Base-by-base conservation (phyloP, 345 rosid species). In the Populus simonii region DNA sequence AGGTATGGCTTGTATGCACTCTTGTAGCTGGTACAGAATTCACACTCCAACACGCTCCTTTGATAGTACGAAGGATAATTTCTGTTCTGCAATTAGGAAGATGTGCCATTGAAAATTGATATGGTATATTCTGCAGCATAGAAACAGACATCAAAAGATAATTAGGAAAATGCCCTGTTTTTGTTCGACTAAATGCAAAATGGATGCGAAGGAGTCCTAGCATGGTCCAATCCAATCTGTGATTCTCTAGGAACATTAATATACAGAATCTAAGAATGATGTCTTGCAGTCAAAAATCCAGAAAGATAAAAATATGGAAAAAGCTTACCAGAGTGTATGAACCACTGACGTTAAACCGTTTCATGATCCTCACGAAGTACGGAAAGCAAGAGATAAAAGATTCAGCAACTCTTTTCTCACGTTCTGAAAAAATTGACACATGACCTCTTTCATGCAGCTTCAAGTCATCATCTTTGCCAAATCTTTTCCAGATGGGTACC, bases 1-100 rank as follows among this genome's bases (percentile, higher is more conserved):
- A 83, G 61, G 93, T 90, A 84, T 90, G 92, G 74, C 85, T 86
- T 66, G 90, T 85, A 75, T 89, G 92, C 65, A 87, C 93, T 82
- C 82, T 89, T 55, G 92, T 87, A 76, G 92, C 86, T 43, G 92
- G 92, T 71, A 90, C 89, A 59, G 93, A 88, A 79, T 88, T 90
- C 80, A 88, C 91, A 33, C 83, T 83, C 91, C 91, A 90, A 76
- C 76, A 79, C 66, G 73, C 86, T 75, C 90, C 90, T 83, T 87
- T 86, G 75, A 85, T 51, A 25, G 87, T 87, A 72, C 86, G 81
- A 27, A 87, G 93, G 63, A 85, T 81, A 80, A 90, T 83, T 74
- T 88, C 90, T 73, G 87, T 83, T 81, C 83, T 90, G 80, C 83
- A 86, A 39, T 85, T 77, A 13, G 93, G 90, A 47, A 90, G 89